phyloP scores from a whole-genome alignment of 768 basidiomycete species.

The Suillus decipiens region DNA sequence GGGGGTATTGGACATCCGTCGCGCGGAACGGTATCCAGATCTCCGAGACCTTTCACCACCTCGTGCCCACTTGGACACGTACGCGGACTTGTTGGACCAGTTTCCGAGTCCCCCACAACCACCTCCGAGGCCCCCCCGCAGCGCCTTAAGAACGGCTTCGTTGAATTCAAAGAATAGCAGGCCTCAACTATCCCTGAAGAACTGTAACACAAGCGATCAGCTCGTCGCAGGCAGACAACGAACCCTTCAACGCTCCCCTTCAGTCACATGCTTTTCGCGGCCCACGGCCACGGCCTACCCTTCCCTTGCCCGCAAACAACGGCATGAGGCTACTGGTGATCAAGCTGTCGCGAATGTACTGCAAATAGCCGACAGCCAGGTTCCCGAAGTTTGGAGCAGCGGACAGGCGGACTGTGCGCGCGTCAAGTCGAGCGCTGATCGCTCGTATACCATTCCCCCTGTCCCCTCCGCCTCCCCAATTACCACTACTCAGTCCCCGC shows the following conservation, averaged over 20 bases:
- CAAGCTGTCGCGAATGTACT: background rate
- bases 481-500: background rate
- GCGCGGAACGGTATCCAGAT: background rate
- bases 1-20: conserved; percentile 7
- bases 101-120: conserved; percentile 15
- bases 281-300: conserved; percentile 8
- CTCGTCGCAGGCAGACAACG: background rate
- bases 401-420: conserved; percentile 4
- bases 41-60: background rate
- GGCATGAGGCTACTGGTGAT: background rate
- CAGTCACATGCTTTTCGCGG: background rate
- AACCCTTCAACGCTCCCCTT: background rate
- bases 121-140: conserved; percentile 14
- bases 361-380: background rate
- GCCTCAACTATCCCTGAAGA: background rate
- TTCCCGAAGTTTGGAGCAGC: conserved; percentile 6
- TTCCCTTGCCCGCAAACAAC: background rate
- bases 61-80: background rate
- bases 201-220: background rate
- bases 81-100: conserved; percentile 13
- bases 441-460: background rate
- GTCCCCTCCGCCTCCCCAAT: background rate
- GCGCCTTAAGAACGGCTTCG: conserved; percentile 6
- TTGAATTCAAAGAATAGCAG: conserved; percentile 7
- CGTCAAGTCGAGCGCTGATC: conserved; percentile 3